Evolutionary conservation across 192 early-diverging fungal genomes (phyloP), one percentile per base, ranked within the genome.

Genomic region (Podila minutissima): DNA sequence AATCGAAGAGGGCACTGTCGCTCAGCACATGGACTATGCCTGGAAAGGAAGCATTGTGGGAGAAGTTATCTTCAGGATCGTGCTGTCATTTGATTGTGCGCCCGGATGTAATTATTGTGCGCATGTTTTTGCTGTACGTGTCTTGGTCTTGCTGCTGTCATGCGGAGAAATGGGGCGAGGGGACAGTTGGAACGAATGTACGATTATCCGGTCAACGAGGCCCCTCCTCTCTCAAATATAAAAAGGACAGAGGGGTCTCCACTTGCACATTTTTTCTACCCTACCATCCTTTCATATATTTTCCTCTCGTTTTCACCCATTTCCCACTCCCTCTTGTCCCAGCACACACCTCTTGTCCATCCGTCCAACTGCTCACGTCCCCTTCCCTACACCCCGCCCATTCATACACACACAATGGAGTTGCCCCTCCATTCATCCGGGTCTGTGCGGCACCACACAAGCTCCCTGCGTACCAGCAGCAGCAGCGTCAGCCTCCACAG

Each of bases 361-460:
- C 31, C 15, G 29, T 32, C 31, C 29, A 61, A 9, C 29, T 20
- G 17, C 59, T 22, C 62, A 37, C 62, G 1, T 63, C 31, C 35
- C 59, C 59, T 31, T n/a, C 20, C 22, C 26, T 55, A 26, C 3
- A 61, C 28, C 33, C 33, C 6, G 33, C 6, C 33, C 24, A 26
- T 32, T 12, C 37, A 26, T 5, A 6, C 5, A 37, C 24, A 51
- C 11, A 37, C 35, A 31, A 69, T 71, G 69, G 69, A 71, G 11
- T 24, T 59, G 7, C 62, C 70, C 8, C 61, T 64, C 37, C 70
- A 64, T 15, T 22, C 22, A 22, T 12, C 62, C 15, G 51, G 61
- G 38, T 59, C 74, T 2, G 12, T 35, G 26, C 61, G 59, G 11
- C 59, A 33, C 31, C 59, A 61, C 1, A 3, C 59, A 37, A 11